A percentile compares a stretch with the other conserved stretches of the same genome.
These are phyloP conservation scores for Termitomyces sp. DNA, from an alignment of 768 basidiomycete genomes.

Conservation along the genomic window DNA sequence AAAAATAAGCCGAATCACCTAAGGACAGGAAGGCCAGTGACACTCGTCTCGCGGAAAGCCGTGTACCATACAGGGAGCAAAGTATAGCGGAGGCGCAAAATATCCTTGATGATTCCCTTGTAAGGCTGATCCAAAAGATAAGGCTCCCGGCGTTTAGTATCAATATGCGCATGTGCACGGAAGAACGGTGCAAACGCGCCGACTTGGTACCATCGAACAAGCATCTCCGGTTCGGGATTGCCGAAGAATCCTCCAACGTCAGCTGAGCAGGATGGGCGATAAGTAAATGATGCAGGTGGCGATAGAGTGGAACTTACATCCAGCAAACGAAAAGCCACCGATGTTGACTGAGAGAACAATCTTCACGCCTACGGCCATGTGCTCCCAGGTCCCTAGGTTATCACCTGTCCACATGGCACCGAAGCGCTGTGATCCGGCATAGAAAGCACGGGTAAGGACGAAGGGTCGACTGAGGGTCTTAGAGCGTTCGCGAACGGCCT, in stretches of 20 bases:
- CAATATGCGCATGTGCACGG: constrained; percentile 96
- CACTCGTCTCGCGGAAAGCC: constrained; percentile 86
- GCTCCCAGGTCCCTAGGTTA: constrained; percentile 96
- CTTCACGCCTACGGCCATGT: constrained; percentile 89
- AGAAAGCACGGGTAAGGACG: constrained; percentile 94
- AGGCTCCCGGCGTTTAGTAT: constrained; percentile 96
- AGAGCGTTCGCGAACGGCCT: constrained; percentile 74
- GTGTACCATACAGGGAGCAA: constrained; percentile 96
- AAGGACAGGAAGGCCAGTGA: constrained; percentile 76
- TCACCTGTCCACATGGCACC: constrained; percentile 99
- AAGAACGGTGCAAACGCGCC: constrained; percentile 96
- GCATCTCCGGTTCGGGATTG: constrained; percentile 90
- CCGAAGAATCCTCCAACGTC: constrained; percentile 99
- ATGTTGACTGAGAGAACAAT: constrained; percentile 90
- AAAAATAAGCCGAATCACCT: constrained; percentile 40
- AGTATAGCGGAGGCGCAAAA: constrained; percentile 76
- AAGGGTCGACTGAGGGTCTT: constrained; percentile 81
- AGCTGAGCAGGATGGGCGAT: constrained; percentile 40
- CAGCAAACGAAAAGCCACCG: constrained; percentile 86
- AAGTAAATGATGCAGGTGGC: not conserved
- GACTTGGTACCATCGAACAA: constrained; percentile 96
- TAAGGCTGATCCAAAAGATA: constrained; percentile 89
- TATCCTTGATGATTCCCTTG: constrained; percentile 74
- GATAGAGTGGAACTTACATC: constrained; percentile 52
- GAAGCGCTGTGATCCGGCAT: constrained; percentile 89